These are phyloP conservation scores for Gonium pectorale DNA, from an alignment of 139 green algal genomes.

Conservation along the genomic window DNA sequence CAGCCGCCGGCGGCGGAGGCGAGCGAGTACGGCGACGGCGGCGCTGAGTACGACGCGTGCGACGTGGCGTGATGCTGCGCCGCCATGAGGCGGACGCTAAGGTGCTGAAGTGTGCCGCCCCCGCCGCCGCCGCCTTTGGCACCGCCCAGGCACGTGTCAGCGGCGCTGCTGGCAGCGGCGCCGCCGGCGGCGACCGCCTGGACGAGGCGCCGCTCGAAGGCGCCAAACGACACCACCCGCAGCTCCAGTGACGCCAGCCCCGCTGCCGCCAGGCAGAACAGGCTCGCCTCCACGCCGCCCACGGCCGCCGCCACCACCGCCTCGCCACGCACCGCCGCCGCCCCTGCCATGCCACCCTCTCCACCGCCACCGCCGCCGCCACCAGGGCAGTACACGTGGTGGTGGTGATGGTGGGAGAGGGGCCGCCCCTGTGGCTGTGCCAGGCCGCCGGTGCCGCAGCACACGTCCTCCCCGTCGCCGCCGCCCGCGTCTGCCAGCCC, in stretches of 20 bases:
- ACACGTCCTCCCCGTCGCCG: not conserved
- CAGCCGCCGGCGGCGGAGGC: too few species aligned
- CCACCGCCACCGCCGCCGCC: not conserved
- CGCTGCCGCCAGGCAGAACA: not conserved
- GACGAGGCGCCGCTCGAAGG: not conserved
- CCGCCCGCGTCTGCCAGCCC: not conserved
- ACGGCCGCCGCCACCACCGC: not conserved
- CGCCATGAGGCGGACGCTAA: constrained; percentile 15
- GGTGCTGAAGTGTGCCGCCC: constrained; percentile 9
- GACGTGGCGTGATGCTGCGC: not conserved
- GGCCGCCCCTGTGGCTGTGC: not conserved
- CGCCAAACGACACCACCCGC: constrained; percentile 6
- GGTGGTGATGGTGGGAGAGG: constrained; percentile 4
- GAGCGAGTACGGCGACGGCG: too few species aligned
- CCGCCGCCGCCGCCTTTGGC: not conserved
- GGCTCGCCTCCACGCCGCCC: constrained; percentile 5
- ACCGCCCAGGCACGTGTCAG: not conserved
- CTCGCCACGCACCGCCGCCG: not conserved
- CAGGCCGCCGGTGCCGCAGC: not conserved
- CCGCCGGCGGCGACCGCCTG: constrained; percentile 6
- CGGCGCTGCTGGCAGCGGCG: not conserved
- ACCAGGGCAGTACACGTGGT: too few species aligned
- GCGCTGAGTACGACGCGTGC: too few species aligned
- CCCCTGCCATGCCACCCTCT: not conserved
- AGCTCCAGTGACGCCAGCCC: constrained; percentile 24